Percentiles rank a stretch among this genome's conserved stretches.
Evolutionary conservation across 257 asterid genomes (phyloP).

Genomic region (Cruciata laevipes): DNA sequence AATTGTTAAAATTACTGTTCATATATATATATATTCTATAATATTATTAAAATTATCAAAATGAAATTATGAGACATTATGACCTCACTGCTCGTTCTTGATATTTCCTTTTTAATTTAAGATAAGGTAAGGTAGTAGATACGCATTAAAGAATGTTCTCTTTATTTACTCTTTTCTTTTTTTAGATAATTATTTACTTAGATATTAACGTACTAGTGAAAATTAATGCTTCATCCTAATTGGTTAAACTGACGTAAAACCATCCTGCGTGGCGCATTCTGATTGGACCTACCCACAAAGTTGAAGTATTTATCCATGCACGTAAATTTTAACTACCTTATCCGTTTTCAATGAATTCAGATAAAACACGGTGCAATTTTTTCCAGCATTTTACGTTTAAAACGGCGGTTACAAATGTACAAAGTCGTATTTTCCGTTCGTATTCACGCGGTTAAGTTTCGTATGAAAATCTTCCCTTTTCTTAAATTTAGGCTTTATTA

Average conservation of each 20-base stretch:
- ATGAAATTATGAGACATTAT: neutral
- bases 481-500: neutral
- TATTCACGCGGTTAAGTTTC: constrained; percentile 11
- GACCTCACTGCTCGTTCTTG: neutral
- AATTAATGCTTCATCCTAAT: neutral
- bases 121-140: neutral
- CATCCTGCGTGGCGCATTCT: neutral
- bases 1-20: no score
- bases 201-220: neutral
- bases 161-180: neutral
- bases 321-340: neutral
- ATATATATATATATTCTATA: no score
- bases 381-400: neutral
- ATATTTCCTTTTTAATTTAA: no score
- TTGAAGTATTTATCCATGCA: neutral
- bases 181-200: neutral
- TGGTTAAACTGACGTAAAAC: constrained; percentile 10
- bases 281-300: neutral
- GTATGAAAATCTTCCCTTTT: neutral
- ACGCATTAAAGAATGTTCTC: neutral
- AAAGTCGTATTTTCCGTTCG: neutral
- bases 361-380: neutral
- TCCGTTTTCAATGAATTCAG: neutral
- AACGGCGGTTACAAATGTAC: constrained; percentile 9
- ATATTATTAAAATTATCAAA: no score